Conservation (phyloP, 140 eudicot genomes). For the Ambrosia hybrid region DNA sequence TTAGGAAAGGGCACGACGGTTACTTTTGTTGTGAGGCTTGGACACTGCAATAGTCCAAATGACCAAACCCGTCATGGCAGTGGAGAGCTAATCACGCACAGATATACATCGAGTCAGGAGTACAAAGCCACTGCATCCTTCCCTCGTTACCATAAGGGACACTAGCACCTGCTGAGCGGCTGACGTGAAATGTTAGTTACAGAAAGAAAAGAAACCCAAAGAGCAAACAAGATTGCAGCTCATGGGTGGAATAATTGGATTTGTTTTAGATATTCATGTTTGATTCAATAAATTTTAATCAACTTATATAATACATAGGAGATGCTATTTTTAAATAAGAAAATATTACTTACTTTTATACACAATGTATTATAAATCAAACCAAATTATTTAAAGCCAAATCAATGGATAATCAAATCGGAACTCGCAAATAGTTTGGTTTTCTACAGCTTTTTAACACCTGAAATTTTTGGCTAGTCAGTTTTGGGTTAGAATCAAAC, state of each 20-base stretch:
- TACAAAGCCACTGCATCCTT: slow-evolving; percentile 18
- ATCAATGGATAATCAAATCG: too few species aligned
- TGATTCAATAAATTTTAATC: neutral
- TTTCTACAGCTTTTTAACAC: too few species aligned
- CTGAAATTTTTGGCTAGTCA: too few species aligned
- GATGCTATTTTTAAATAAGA: too few species aligned
- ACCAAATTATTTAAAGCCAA: too few species aligned
- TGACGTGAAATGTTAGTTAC: neutral
- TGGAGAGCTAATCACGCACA: slow-evolving; percentile 20
- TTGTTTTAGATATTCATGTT: neutral
- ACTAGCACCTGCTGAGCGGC: neutral
- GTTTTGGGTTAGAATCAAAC: too few species aligned
- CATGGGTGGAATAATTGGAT: neutral
- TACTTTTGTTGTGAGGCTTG: slow-evolving; percentile 44
- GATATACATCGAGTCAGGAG: slow-evolving; percentile 9
- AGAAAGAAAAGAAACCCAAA: neutral
- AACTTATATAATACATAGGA: too few species aligned
- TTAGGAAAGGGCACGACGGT: slow-evolving; percentile 51
- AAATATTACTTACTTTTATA: too few species aligned
- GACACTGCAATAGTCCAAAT: slow-evolving; percentile 33
- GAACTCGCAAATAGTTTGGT: too few species aligned
- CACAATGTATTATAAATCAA: too few species aligned
- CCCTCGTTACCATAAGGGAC: slow-evolving; percentile 7
- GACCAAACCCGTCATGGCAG: slow-evolving; percentile 11
- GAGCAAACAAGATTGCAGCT: neutral